Evolutionary conservation across 2,329 filamentous ascomycete genomes (phyloP).

Genomic region (Sarocladiaceae sp.): DNA sequence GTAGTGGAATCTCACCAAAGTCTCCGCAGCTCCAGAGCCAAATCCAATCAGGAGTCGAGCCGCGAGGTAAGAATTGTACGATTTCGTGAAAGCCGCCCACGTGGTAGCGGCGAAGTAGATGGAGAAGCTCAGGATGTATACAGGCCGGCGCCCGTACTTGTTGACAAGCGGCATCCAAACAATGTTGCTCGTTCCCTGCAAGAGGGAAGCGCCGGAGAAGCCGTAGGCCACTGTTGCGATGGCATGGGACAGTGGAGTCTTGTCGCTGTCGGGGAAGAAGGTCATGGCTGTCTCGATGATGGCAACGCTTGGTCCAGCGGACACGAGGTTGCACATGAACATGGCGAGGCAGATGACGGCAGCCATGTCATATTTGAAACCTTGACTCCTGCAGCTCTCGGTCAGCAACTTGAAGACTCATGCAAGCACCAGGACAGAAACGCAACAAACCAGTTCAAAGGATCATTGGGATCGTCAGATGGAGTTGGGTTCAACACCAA

Average conservation of each 20-base stretch:
- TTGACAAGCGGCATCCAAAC: slow-evolving; percentile 42
- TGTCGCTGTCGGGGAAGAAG: slow-evolving; percentile 37
- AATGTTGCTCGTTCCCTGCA: slow-evolving; percentile 44
- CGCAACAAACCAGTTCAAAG: no score
- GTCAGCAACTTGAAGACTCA: no score
- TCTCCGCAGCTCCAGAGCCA: slow-evolving; percentile 49
- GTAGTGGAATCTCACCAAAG: no score
- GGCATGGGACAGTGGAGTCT: slow-evolving; percentile 22
- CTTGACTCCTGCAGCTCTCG: no score
- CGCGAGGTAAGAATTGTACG: slow-evolving; percentile 37
- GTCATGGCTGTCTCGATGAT: slow-evolving; percentile 41
- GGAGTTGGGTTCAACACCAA: no score
- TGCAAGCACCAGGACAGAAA: no score
- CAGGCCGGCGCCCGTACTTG: slow-evolving; percentile 39
- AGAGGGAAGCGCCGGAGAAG: slow-evolving; percentile 46
- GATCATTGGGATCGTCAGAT: no score
- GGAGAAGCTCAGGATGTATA: slow-evolving; percentile 38
- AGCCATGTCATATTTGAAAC: slow-evolving; percentile 45
- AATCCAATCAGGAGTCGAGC: slow-evolving; percentile 49
- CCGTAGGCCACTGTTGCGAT: slow-evolving; percentile 46
- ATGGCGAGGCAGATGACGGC: slow-evolving; percentile 47
- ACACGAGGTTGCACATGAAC: slow-evolving; percentile 53
- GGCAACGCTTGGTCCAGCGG: slow-evolving; percentile 49
- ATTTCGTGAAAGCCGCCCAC: slow-evolving; percentile 38
- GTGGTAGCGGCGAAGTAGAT: slow-evolving; percentile 36